Conservation (phyloP, 2,329 filamentous ascomycete genomes). For the Alternaria rosae region DNA sequence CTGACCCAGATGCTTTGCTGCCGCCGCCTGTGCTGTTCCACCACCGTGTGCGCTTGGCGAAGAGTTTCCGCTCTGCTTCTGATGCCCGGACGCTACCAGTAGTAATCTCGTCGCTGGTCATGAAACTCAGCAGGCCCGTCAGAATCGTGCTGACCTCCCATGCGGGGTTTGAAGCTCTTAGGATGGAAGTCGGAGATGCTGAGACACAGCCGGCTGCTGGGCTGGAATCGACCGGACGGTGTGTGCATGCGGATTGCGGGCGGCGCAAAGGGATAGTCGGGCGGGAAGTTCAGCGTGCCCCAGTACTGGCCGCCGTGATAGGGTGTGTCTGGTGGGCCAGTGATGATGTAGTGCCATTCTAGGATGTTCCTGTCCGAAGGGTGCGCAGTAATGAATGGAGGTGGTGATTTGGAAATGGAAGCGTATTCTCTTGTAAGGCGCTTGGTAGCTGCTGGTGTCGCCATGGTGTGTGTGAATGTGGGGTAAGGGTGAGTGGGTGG, state of each 20-base stretch:
- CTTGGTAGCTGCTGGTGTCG: conserved; percentile 51
- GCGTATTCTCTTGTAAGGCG: conserved; percentile 69
- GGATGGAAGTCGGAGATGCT: conserved; percentile 98
- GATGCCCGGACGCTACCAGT: conserved; percentile 85
- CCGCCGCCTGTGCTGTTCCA: conserved; percentile 97
- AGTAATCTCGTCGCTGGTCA: conserved; percentile 99
- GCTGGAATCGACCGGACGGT: conserved; percentile 92
- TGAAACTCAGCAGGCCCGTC: conserved; percentile 92
- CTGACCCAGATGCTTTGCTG: conserved; percentile 62
- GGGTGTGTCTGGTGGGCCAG: conserved; percentile 90
- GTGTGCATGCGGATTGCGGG: conserved; percentile 99
- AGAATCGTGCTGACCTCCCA: conserved; percentile 98
- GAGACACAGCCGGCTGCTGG: conserved; percentile 88
- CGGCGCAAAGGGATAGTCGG: conserved; percentile 96
- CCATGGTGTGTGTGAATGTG: conserved; percentile 40
- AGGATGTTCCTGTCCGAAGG: conserved; percentile 91
- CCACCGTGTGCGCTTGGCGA: conserved; percentile 83
- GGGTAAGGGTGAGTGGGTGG: neutral
- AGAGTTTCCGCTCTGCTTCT: conserved; percentile 76
- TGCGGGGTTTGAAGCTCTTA: conserved; percentile 96
- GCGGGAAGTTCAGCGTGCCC: conserved; percentile 94
- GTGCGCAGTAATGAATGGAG: conserved; percentile 87
- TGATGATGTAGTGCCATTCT: conserved; percentile 96
- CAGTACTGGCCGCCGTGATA: conserved; percentile 97
- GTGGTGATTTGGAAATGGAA: conserved; percentile 75